These are phyloP conservation scores for Cutaneotrichosporon cutaneum DNA, from an alignment of 1,284 basidiomycete species.

Conservation along the genomic window DNA sequence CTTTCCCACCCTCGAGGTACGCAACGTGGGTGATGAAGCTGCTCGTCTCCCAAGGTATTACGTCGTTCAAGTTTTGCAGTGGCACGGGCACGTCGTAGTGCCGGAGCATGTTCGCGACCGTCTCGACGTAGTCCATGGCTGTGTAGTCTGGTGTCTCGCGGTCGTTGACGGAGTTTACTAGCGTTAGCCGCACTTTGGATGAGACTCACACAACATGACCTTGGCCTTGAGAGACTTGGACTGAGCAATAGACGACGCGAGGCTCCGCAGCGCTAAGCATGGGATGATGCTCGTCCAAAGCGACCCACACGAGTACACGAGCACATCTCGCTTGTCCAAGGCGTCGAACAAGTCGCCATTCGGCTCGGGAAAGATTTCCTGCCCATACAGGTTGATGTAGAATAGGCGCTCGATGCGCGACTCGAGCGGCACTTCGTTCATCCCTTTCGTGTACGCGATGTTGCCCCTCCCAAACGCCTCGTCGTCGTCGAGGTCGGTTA, in stretches of 20 bases:
- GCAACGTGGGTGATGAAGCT: constrained; percentile 73
- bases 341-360: constrained; percentile 75
- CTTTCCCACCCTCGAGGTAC: constrained; percentile 64
- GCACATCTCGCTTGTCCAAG: constrained; percentile 64
- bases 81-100: constrained; percentile 57
- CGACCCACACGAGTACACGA: constrained; percentile 90
- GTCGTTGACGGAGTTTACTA: constrained; percentile 87
- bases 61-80: constrained; percentile 64
- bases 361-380: constrained; percentile 83
- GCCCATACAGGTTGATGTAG: constrained; percentile 91
- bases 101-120: constrained; percentile 71
- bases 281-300: constrained; percentile 94
- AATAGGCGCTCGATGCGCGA: constrained; percentile 69
- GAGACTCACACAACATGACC: constrained; percentile 71
- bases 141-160: constrained; percentile 84
- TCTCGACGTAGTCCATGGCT: constrained; percentile 80
- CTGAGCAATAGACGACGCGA: constrained; percentile 74
- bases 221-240: constrained; percentile 74
- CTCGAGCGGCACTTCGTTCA: constrained; percentile 61
- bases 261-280: constrained; percentile 79
- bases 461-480: constrained; percentile 53
- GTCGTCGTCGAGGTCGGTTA: constrained; percentile 56
- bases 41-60: constrained; percentile 52
- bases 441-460: constrained; percentile 50
- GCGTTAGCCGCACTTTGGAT: constrained; percentile 7